phyloP scores from a whole-genome alignment of 2,329 filamentous ascomycete genomes.

The Apiospora rasikravindrae region DNA sequence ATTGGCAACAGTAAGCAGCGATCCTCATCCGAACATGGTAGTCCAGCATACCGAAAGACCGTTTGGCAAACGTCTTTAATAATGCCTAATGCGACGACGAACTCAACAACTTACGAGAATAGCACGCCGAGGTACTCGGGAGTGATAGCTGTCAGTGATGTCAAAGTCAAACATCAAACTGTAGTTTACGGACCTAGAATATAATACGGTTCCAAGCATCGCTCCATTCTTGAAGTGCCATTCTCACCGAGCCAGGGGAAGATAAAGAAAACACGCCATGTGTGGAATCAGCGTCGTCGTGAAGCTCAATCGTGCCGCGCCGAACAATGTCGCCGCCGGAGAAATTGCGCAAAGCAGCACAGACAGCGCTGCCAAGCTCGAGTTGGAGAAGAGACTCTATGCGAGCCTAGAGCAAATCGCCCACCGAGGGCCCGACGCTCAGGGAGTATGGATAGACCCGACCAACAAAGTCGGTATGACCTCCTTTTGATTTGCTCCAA shows the following conservation, averaged over 20 bases:
- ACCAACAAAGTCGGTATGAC: background rate
- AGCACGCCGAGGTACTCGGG: background rate
- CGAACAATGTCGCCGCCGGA: background rate
- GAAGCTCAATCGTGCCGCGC: background rate
- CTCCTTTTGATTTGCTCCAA: background rate
- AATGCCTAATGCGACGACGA: background rate
- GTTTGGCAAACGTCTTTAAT: background rate
- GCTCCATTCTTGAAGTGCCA: background rate
- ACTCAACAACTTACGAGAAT: background rate
- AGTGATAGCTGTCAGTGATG: background rate
- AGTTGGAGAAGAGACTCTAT: background rate
- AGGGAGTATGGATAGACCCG: slow-evolving; percentile 14
- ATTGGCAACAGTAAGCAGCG: background rate
- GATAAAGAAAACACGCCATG: background rate
- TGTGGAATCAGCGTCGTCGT: slow-evolving; percentile 16
- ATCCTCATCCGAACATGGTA: background rate
- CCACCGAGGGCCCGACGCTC: slow-evolving; percentile 7
- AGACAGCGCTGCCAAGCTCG: background rate
- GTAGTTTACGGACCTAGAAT: background rate
- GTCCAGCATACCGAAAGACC: background rate
- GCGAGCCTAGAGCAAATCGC: background rate
- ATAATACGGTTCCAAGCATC: background rate
- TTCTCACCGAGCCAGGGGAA: accelerated
- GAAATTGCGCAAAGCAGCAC: background rate
- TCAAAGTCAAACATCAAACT: no score